Evolutionary conservation across 129 eudicot species (phyloP).

Genomic region (Artemisia annua): DNA sequence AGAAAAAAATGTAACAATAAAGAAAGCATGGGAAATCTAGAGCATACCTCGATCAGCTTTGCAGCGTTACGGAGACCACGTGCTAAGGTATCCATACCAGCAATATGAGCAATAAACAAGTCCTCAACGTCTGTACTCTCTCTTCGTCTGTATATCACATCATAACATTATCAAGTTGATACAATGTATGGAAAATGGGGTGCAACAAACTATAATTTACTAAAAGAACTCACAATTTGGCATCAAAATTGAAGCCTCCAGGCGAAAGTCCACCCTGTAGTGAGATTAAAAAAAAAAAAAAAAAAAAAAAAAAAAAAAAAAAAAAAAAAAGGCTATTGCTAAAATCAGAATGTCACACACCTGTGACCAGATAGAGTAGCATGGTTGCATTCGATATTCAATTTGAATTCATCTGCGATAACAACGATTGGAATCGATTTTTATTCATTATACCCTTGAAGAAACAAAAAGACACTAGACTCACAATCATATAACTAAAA

Average conservation of each 20-base stretch:
- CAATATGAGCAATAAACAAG: conserved; percentile 88
- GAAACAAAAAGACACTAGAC: no score
- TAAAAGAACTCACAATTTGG: conserved; percentile 77
- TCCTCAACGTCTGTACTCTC: conserved; percentile 99
- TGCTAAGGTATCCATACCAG: conserved; percentile 94
- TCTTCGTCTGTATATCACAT: conserved; percentile 62
- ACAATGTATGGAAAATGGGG: not conserved
- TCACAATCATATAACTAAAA: no score
- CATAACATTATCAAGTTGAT: conserved; percentile 8
- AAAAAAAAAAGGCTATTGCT: no score
- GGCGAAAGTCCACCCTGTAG: conserved; percentile 95
- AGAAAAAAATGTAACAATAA: not conserved
- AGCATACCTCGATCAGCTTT: conserved; percentile 68
- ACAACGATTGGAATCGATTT: not conserved
- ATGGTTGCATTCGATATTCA: conserved; percentile 97
- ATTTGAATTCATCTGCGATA: conserved; percentile 71
- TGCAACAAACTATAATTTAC: conserved; percentile 2
- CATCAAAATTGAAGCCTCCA: conserved; percentile 98
- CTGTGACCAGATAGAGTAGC: conserved; percentile 99
- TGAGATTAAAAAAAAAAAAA: conserved; percentile 3
- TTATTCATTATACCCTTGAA: not conserved
- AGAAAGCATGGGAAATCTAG: not conserved
- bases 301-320: no score
- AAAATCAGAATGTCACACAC: conserved; percentile 38
- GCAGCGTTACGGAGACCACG: conserved; percentile 94